Evolutionary conservation across 257 asterid species (phyloP).

Genomic region (Ligustrum vulgare): DNA sequence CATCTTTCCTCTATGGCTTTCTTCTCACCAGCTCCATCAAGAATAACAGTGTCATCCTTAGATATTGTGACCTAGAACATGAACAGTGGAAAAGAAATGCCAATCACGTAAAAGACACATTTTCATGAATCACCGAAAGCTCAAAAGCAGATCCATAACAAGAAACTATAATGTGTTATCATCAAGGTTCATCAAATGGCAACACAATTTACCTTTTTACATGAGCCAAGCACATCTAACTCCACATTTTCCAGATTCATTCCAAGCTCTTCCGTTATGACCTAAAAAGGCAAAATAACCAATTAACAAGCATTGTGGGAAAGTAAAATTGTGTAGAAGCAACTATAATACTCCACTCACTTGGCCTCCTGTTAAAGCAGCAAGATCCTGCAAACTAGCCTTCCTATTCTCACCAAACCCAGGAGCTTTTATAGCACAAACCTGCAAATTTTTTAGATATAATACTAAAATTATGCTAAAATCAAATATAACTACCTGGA

Average conservation of each 20-base stretch:
- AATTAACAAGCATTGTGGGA: background rate
- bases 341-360: constrained; percentile 26
- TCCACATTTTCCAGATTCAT: constrained; percentile 45
- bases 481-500: background rate
- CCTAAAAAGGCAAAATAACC: constrained; percentile 19
- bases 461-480: background rate
- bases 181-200: background rate
- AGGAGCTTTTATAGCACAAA: constrained; percentile 66
- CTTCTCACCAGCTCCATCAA: constrained; percentile 59
- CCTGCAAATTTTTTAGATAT: constrained; percentile 31
- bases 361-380: constrained; percentile 57
- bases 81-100: background rate
- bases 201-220: constrained; percentile 43
- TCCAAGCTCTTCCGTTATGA: constrained; percentile 56
- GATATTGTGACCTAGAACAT: constrained; percentile 43
- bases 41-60: constrained; percentile 51
- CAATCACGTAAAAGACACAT: background rate
- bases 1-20: constrained; percentile 52
- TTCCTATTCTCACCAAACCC: constrained; percentile 71
- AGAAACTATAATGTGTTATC: background rate
- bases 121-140: background rate
- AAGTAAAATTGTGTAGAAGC: background rate
- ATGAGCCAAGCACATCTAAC: constrained; percentile 50
- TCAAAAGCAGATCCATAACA: background rate
- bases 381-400: constrained; percentile 54